phyloP scores from a whole-genome alignment of 2,329 filamentous ascomycete species.

The Exophiala phaeomuriformis region DNA sequence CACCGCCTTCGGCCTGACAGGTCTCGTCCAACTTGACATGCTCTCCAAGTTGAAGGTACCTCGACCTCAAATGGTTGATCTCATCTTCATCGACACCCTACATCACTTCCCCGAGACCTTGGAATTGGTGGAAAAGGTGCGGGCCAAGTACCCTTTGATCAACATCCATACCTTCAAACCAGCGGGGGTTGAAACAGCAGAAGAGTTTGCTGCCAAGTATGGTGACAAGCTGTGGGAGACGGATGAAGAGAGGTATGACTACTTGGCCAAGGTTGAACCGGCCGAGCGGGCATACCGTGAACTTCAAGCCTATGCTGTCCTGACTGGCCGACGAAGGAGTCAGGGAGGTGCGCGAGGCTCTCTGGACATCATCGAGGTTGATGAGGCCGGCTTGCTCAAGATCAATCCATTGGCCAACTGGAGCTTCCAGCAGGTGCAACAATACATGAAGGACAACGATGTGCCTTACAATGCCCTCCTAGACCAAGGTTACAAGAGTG shows the following conservation, averaged over 20 bases:
- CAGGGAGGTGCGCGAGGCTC: conserved; percentile 89
- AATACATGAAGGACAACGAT: conserved; percentile 75
- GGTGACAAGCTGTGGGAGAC: conserved; percentile 78
- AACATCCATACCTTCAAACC: conserved; percentile 88
- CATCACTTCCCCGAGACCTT: conserved; percentile 77
- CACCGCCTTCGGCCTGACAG: conserved; percentile 74
- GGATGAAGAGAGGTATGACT: conserved; percentile 88
- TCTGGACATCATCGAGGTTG: conserved; percentile 85
- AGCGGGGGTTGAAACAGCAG: conserved; percentile 60
- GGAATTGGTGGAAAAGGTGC: conserved; percentile 65
- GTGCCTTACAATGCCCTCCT: conserved; percentile 92
- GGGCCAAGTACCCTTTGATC: conserved; percentile 66
- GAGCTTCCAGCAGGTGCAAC: conserved; percentile 81
- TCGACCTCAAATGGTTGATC: conserved; percentile 43
- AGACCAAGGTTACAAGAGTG: conserved; percentile 91
- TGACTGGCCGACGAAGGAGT: conserved; percentile 84
- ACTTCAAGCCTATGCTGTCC: conserved; percentile 77
- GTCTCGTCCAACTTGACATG: conserved; percentile 73
- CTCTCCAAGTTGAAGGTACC: conserved; percentile 45
- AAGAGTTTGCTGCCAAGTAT: conserved; percentile 74
- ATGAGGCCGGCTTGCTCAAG: conserved; percentile 88
- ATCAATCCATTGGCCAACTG: conserved; percentile 96
- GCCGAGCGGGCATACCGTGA: conserved; percentile 84
- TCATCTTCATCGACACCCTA: conserved; percentile 73
- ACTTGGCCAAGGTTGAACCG: conserved; percentile 94